Conservation (phyloP, 1,139 yeast genomes). For the Saccharomyces hybrid region DNA sequence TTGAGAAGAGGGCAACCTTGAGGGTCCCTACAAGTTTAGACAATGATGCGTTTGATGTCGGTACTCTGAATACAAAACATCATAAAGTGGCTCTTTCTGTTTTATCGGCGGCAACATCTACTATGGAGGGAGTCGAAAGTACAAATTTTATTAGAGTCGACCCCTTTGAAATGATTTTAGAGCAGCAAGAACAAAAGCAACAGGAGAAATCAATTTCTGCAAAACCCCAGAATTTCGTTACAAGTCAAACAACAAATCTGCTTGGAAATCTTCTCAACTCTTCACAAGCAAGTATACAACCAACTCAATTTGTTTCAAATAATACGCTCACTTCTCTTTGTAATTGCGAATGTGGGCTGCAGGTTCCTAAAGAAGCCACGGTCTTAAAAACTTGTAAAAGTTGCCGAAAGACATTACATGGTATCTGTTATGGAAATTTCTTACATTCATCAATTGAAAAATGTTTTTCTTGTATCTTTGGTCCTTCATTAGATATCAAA, state of each 20-base stretch:
- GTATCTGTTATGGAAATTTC: conserved; percentile 29
- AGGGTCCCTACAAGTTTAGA: conserved; percentile 23
- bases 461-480: conserved; percentile 29
- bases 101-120: conserved; percentile 16
- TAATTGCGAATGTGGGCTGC: conserved; percentile 31
- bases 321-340: conserved; percentile 1
- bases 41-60: conserved; percentile 20
- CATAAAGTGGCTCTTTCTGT: conserved; percentile 24
- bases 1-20: conserved; percentile 29
- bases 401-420: conserved; percentile 29
- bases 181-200: conserved; percentile 3
- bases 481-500: conserved; percentile 15
- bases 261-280: conserved; percentile 27
- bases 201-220: conserved; percentile 1
- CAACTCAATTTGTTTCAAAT: conserved; percentile 26
- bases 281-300: conserved; percentile 21
- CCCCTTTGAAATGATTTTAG: conserved; percentile 25
- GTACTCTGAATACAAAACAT: conserved; percentile 23
- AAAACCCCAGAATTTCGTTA: conserved; percentile 6
- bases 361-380: conserved; percentile 13
- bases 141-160: conserved; percentile 21
- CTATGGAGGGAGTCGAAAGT: conserved; percentile 5
- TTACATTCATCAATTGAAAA: conserved; percentile 8
- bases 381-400: conserved; percentile 19
- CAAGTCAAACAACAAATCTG: conserved; percentile 32